phyloP scores from a whole-genome alignment of 1,284 basidiomycete genomes.

The Peniophora sp. region DNA sequence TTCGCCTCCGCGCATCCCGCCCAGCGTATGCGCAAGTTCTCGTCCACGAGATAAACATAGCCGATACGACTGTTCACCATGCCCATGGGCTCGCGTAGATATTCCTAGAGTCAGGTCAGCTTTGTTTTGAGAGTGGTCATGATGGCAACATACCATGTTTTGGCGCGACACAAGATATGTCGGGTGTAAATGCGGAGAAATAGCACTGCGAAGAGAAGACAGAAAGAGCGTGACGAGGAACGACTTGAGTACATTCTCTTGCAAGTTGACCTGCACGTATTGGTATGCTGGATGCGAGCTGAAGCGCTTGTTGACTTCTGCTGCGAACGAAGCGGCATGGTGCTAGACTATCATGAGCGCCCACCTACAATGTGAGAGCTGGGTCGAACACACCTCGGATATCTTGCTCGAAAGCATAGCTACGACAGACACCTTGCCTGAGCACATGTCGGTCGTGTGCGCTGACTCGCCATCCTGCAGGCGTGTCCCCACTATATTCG shows the following conservation, averaged over 20 bases:
- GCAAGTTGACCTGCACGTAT: constrained; percentile 83
- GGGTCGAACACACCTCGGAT: constrained; percentile 59
- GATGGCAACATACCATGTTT: constrained; percentile 48
- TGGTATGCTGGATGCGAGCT: constrained; percentile 64
- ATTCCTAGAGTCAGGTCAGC: constrained; percentile 33
- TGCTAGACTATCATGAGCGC: constrained; percentile 43
- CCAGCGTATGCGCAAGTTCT: constrained; percentile 84
- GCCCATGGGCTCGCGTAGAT: constrained; percentile 74
- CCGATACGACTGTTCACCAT: constrained; percentile 90
- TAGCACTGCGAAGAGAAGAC: constrained; percentile 57
- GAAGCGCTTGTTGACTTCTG: constrained; percentile 57
- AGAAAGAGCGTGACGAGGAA: constrained; percentile 83
- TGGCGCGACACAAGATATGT: constrained; percentile 79
- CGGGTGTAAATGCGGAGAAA: constrained; percentile 61
- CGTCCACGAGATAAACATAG: constrained; percentile 89
- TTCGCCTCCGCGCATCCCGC: constrained; percentile 85
- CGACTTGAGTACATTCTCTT: constrained; percentile 87
- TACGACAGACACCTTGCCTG: constrained; percentile 73
- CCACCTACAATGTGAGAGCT: not conserved
- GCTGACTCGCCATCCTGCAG: constrained; percentile 46
- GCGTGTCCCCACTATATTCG: constrained; percentile 76
- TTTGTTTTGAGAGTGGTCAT: not conserved
- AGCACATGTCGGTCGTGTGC: constrained; percentile 76
- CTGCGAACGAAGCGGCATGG: constrained; percentile 72
- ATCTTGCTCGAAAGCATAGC: constrained; percentile 78